These are phyloP conservation scores for Lasiodiplodia citricola DNA, from an alignment of 2,329 filamentous ascomycete genomes.

Conservation along the genomic window DNA sequence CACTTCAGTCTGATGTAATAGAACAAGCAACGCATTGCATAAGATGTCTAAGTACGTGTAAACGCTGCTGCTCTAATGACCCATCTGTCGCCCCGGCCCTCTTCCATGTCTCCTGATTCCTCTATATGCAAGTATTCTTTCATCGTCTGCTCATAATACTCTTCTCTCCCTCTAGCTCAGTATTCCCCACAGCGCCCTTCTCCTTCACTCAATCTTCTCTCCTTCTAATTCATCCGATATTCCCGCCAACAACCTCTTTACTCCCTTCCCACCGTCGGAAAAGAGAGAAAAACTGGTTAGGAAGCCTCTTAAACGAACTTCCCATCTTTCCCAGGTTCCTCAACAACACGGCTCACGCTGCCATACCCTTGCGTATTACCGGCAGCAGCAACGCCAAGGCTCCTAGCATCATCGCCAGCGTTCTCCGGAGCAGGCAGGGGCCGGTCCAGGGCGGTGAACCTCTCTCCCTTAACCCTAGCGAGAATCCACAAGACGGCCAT, in stretches of 20 bases:
- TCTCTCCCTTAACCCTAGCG: constrained; percentile 63
- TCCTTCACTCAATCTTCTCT: not conserved
- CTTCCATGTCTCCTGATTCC: no score
- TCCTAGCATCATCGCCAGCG: not conserved
- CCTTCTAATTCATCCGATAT: not conserved
- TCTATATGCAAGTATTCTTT: not conserved
- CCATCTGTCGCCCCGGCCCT: not conserved
- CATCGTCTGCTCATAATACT: not conserved
- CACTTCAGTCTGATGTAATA: no score
- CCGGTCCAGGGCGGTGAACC: constrained; percentile 71
- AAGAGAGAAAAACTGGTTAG: not conserved
- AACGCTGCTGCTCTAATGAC: not conserved
- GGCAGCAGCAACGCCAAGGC: not conserved
- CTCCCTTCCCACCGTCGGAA: not conserved
- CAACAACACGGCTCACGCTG: not conserved
- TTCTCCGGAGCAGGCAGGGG: constrained; percentile 39
- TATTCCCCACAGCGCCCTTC: not conserved
- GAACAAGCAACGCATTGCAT: no score
- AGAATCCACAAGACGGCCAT: constrained; percentile 63
- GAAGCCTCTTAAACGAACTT: not conserved
- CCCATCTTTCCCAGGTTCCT: constrained; percentile 1
- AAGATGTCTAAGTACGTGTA: no score
- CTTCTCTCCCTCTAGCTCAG: not conserved
- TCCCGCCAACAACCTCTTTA: not conserved
- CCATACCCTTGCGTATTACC: constrained; percentile 3